phyloP scores from a whole-genome alignment of 192 early-diverging fungal species.

The Linnemannia hyalina region DNA sequence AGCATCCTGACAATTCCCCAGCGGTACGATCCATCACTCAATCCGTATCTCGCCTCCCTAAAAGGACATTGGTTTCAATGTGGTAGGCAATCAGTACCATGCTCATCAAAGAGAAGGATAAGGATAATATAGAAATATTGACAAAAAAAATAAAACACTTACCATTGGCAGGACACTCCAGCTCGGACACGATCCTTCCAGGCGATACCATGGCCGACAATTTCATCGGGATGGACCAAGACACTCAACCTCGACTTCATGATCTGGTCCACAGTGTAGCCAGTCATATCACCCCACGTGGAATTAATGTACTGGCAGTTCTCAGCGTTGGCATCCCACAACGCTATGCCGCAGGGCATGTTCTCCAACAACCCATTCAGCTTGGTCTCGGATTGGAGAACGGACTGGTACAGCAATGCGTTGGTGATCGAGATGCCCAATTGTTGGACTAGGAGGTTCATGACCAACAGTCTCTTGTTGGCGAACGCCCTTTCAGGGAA shows the following conservation, averaged over 20 bases:
- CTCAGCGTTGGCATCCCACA: constrained; percentile 42
- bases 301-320: constrained; percentile 46
- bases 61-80: background rate
- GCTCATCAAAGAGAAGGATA: background rate
- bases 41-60: constrained; percentile 43
- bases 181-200: constrained; percentile 35
- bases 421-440: constrained; percentile 67
- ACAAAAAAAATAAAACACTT: background rate
- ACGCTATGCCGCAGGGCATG: constrained; percentile 51
- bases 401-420: constrained; percentile 62
- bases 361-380: constrained; percentile 50
- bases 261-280: constrained; percentile 34
- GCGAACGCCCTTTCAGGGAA: constrained; percentile 61
- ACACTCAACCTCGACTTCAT: constrained; percentile 17
- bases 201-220: constrained; percentile 21
- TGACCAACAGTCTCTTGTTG: constrained; percentile 55
- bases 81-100: background rate
- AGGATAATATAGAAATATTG: background rate
- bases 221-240: constrained; percentile 32
- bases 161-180: constrained; percentile 45
- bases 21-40: constrained; percentile 40
- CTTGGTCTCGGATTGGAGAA: constrained; percentile 53
- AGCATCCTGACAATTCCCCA: constrained; percentile 52
- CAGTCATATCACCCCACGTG: constrained; percentile 44
- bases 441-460: constrained; percentile 64